A percentile compares a stretch with the other conserved stretches of the same genome.
Conservation (phyloP, 176 grass and related monocot genomes). For the Hyparrhenia diplandra region DNA sequence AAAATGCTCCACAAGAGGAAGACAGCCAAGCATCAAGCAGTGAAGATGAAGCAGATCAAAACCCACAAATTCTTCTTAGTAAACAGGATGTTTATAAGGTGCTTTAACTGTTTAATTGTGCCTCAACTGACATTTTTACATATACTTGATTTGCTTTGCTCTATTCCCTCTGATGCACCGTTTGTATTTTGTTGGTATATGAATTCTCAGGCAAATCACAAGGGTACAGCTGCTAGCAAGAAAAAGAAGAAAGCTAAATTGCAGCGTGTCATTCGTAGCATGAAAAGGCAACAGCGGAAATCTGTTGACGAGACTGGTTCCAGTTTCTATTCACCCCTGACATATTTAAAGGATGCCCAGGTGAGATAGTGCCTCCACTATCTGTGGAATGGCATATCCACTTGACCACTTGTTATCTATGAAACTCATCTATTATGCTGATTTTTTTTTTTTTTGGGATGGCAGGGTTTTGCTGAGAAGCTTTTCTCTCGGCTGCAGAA, state of each 20-base stretch:
- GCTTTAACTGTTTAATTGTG: neutral
- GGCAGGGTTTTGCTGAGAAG: constrained; percentile 87
- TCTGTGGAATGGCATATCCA: neutral
- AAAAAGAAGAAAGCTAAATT: constrained; percentile 99
- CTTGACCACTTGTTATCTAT: neutral
- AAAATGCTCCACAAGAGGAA: constrained; percentile 70
- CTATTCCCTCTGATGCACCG: neutral
- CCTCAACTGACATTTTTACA: neutral
- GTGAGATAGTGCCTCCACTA: constrained; percentile 22
- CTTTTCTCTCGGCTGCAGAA: constrained; percentile 87
- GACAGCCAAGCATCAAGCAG: constrained; percentile 70
- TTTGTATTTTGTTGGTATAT: constrained; percentile 18
- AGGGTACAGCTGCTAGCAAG: constrained; percentile 83
- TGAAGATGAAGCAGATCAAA: constrained; percentile 65
- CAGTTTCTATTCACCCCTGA: constrained; percentile 81
- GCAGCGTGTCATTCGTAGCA: constrained; percentile 75
- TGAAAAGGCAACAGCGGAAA: constrained; percentile 90
- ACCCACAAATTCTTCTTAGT: constrained; percentile 65
- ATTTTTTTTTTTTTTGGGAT: neutral
- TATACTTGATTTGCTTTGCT: constrained; percentile 6
- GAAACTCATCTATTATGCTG: constrained; percentile 4
- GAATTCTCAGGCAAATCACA: constrained; percentile 66
- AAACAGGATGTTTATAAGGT: constrained; percentile 98
- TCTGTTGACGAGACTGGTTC: constrained; percentile 52
- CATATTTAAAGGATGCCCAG: constrained; percentile 92